Conservation (phyloP, 352 stramenopile genomes). For the Phytophthora constricta region DNA sequence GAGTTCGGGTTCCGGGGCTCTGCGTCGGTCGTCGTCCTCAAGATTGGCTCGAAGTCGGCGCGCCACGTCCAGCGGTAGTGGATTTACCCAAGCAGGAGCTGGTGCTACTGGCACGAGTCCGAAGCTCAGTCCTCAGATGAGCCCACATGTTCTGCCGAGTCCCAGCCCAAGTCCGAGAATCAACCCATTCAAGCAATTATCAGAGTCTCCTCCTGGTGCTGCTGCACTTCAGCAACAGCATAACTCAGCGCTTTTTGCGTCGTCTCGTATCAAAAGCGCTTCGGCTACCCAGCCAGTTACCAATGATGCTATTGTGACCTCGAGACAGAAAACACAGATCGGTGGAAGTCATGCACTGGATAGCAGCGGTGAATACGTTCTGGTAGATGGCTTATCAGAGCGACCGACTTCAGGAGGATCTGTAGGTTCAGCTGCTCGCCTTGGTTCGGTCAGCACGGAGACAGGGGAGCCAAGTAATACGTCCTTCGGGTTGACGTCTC, state of each 20-base stretch:
- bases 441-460: slow-evolving; percentile 1
- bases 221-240: slow-evolving; percentile 34
- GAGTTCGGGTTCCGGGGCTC: slow-evolving; percentile 45
- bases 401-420: slow-evolving; percentile 16
- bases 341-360: slow-evolving; percentile 40
- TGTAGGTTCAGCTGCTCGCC: slow-evolving; percentile 1
- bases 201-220: slow-evolving; percentile 45
- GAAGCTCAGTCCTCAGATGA: slow-evolving; percentile 75
- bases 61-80: slow-evolving; percentile 55
- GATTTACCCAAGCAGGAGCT: slow-evolving; percentile 18
- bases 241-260: slow-evolving; percentile 18
- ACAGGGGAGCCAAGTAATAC: slow-evolving; percentile 5
- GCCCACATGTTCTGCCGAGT: slow-evolving; percentile 62
- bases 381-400: slow-evolving; percentile 58
- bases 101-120: slow-evolving; percentile 44
- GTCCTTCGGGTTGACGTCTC: neutral
- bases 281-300: slow-evolving; percentile 5
- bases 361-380: slow-evolving; percentile 70
- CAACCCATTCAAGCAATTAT: slow-evolving; percentile 75
- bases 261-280: slow-evolving; percentile 22
- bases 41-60: slow-evolving; percentile 64
- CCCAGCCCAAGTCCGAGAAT: slow-evolving; percentile 65
- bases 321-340: slow-evolving; percentile 27
- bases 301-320: slow-evolving; percentile 11
- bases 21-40: slow-evolving; percentile 57